A percentile compares a stretch with the other conserved stretches of the same genome.
phyloP scores from a whole-genome alignment of 2,329 filamentous ascomycete species.

The Elsinoe necatrix region DNA sequence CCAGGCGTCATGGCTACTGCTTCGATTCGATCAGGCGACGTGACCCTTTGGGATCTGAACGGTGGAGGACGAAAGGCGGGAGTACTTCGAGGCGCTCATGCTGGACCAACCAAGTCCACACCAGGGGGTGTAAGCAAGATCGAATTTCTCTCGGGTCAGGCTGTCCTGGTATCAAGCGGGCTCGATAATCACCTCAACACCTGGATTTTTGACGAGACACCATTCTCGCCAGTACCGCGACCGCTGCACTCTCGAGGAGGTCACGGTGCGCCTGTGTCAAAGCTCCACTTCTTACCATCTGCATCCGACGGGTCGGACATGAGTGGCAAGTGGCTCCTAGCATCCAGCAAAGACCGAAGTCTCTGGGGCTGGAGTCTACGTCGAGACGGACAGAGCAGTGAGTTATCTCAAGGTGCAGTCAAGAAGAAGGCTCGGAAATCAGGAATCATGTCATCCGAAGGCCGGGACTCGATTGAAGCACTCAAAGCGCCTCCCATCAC shows the following conservation, averaged over 20 bases:
- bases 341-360: slow-evolving; percentile 79
- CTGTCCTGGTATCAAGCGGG: slow-evolving; percentile 81
- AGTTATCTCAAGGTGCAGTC: slow-evolving; percentile 84
- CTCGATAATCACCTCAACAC: slow-evolving; percentile 89
- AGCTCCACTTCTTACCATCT: slow-evolving; percentile 74
- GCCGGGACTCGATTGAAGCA: slow-evolving; percentile 41
- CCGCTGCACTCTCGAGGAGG: slow-evolving; percentile 79
- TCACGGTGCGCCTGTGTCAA: slow-evolving; percentile 77
- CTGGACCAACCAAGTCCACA: slow-evolving; percentile 62
- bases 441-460: slow-evolving; percentile 50
- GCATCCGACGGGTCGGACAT: slow-evolving; percentile 84
- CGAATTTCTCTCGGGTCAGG: slow-evolving; percentile 83
- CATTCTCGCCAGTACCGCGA: slow-evolving; percentile 78
- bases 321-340: slow-evolving; percentile 88
- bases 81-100: slow-evolving; percentile 79
- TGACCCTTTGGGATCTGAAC: slow-evolving; percentile 95
- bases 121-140: slow-evolving; percentile 75
- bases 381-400: slow-evolving; percentile 85
- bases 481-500: slow-evolving; percentile 89
- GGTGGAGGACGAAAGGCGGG: slow-evolving; percentile 78
- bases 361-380: slow-evolving; percentile 95
- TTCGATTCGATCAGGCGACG: slow-evolving; percentile 68
- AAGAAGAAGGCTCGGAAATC: slow-evolving; percentile 83
- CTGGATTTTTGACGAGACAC: slow-evolving; percentile 91
- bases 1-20: slow-evolving; percentile 93